A percentile compares a stretch with the other conserved stretches of the same genome.
Evolutionary conservation across 2,329 filamentous ascomycete genomes (phyloP).

Genomic region (Fusarium sp.): DNA sequence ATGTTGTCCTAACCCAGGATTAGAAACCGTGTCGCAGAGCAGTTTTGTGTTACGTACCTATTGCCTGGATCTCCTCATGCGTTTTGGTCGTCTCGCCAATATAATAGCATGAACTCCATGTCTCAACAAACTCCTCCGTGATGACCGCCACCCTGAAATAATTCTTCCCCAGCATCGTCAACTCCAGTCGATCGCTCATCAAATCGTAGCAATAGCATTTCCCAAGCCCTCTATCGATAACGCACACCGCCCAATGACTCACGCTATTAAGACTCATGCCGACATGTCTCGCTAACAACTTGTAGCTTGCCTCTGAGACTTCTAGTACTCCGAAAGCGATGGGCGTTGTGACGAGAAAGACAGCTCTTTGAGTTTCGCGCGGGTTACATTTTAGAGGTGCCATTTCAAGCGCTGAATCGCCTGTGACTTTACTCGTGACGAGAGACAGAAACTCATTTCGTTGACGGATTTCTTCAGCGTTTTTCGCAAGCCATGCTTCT

Average conservation of each 20-base stretch:
- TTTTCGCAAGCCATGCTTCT: conserved; percentile 8
- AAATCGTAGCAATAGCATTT: conserved; percentile 39
- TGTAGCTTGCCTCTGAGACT: conserved; percentile 36
- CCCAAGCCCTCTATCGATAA: conserved; percentile 34
- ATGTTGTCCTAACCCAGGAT: neutral
- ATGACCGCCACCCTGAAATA: conserved; percentile 37
- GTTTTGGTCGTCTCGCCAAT: conserved; percentile 41
- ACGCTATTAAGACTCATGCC: conserved; percentile 41
- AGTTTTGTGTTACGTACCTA: conserved; percentile 13
- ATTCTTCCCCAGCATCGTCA: conserved; percentile 36
- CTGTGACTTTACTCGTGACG: conserved; percentile 31
- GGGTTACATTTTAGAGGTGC: conserved; percentile 26
- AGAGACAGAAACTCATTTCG: conserved; percentile 31
- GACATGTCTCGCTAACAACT: conserved; percentile 31
- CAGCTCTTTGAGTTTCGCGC: conserved; percentile 27
- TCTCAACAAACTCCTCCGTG: conserved; percentile 33
- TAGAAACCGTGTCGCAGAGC: too few relatives aligned
- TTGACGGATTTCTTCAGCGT: conserved; percentile 29
- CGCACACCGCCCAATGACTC: conserved; percentile 41
- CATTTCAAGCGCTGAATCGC: conserved; percentile 35
- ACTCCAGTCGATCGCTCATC: conserved; percentile 40
- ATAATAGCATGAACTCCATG: conserved; percentile 42
- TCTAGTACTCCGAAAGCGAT: conserved; percentile 37
- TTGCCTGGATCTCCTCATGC: conserved; percentile 34
- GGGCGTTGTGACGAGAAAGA: conserved; percentile 38